Percentiles rank a stretch among this genome's conserved stretches.
phyloP scores from a whole-genome alignment of 2,329 filamentous ascomycete genomes.

The Westerdykella aurantiaca region DNA sequence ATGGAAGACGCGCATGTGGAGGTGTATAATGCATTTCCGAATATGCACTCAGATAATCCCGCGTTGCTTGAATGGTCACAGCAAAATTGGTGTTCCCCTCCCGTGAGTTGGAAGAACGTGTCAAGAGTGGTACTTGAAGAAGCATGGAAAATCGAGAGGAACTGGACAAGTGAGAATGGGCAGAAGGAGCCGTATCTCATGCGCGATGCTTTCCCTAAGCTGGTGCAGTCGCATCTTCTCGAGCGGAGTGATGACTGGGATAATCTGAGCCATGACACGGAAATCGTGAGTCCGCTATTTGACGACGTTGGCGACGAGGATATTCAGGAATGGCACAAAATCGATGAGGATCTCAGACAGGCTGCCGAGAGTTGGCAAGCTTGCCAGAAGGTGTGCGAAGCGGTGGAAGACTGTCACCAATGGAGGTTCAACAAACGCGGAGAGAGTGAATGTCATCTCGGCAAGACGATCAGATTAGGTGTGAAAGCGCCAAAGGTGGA shows the following conservation, averaged over 20 bases:
- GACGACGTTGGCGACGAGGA: not conserved
- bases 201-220: slow-evolving; percentile 28
- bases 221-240: slow-evolving; percentile 26
- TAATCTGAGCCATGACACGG: slow-evolving; percentile 27
- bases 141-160: slow-evolving; percentile 29
- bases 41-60: slow-evolving; percentile 41
- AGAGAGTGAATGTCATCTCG: slow-evolving; percentile 29
- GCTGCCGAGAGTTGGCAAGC: slow-evolving; percentile 18
- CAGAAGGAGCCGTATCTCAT: slow-evolving; percentile 30
- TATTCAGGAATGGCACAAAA: slow-evolving; percentile 1
- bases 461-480: slow-evolving; percentile 28
- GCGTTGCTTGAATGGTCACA: slow-evolving; percentile 36
- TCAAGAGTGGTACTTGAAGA: slow-evolving; percentile 15
- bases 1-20: slow-evolving; percentile 32
- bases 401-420: slow-evolving; percentile 32
- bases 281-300: slow-evolving; percentile 5
- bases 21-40: slow-evolving; percentile 37
- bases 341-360: slow-evolving; percentile 14
- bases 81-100: slow-evolving; percentile 41
- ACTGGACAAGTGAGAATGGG: slow-evolving; percentile 30
- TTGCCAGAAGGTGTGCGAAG: slow-evolving; percentile 26
- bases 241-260: slow-evolving; percentile 31
- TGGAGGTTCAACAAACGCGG: slow-evolving; percentile 26
- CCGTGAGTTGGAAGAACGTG: slow-evolving; percentile 36
- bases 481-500: slow-evolving; percentile 9